Evolutionary conservation across 257 asterid species (phyloP), one percentile per base, ranked within the genome.

Genomic region (Salvia hispanica): DNA sequence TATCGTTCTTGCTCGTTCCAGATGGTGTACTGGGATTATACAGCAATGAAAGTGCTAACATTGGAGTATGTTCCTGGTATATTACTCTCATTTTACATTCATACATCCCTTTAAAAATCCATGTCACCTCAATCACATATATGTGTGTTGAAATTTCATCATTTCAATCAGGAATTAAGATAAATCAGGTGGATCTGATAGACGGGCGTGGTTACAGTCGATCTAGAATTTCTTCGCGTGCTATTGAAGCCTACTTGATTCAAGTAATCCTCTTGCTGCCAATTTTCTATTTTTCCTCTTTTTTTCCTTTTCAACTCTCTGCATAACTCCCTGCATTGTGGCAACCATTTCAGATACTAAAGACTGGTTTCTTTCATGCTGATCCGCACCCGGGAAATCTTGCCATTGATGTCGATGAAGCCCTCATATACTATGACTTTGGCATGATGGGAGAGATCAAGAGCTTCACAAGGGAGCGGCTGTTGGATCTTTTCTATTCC

Each of bases 361-460:
- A 71, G 78, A 90, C 97, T n/a, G 99, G 99, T 62, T 93, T 93
- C 80, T 93, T 93, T 79, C 99, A 93, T 61, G 99, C 99, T 55
- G 99, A 93, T 81, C 99, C 99, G 58, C 99, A 93, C 74, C 98
- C 98, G 21, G 98, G 98, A 74, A 92, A 92, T 80, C 98, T 92
- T 47, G 98, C 98, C 12, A 80, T 93, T 67, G 99, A 93, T 67
- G 89, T 77, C 39, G 99, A 90, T 14, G 95, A 93, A 84, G 77
- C 96, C 40, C 88, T 93, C 65, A 93, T 93, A 76, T 93, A 93
- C 72, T 93, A 93, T 25, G 99, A 93, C 73, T 93, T 93, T 33
- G 99, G 99, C 57, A 90, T 93, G 99, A 93, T 93, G 99, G 99
- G 99, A 63, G 99, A 90, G 37, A 90, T 93, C 56, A 93, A 85